Base-by-base conservation (phyloP, 257 asterid genomes). In the Solanum bulbocastanum region DNA sequence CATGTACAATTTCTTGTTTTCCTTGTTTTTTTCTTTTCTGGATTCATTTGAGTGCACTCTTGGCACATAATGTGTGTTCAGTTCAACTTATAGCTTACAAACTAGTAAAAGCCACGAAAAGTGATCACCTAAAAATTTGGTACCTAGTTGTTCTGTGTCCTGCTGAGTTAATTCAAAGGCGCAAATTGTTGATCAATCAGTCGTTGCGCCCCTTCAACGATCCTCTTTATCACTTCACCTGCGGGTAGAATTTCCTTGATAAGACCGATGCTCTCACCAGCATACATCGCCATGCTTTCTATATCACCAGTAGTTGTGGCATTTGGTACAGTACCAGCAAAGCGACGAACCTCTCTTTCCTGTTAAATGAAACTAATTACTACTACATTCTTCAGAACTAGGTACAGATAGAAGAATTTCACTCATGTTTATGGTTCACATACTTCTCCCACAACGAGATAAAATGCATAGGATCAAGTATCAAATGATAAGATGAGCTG, bases 271-370 rank as follows among this genome's bases (percentile, higher is more conserved):
- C 97, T 94, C 87, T 93, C 87, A 76, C 99, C 95, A 0, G 95
- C 97, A 72, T 95, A 96, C 99, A 96, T 94, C 6, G 91, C 98
- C 99, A 96, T 95, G 94, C 94, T 95, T 81, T 93, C 96, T 1
- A 95, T 90, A 71, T 95, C 98, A 11, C 98, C 98, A 0, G 92
- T 93, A 32, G 99, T 89, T 37, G 93, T 87, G 78, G 58, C 87
- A 86, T 96, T 96, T 0, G 98, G 99, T 83, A 94, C 95, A 0
- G 98, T 93, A 23, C 99, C 99, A 22, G 94, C 96, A 65, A 95
- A 94, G 20, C 95, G 93, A 10, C 91, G 96, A 13, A 96, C 90
- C 76, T 95, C 98, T 87, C 90, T 95, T 82, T 92, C 97, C 99
- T 96, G 91, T 65, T 66, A 22, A 11, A 93, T 65, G 58, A 52